phyloP scores from a whole-genome alignment of 805 yeast species.

The Ogataea parapolymorpha region DNA sequence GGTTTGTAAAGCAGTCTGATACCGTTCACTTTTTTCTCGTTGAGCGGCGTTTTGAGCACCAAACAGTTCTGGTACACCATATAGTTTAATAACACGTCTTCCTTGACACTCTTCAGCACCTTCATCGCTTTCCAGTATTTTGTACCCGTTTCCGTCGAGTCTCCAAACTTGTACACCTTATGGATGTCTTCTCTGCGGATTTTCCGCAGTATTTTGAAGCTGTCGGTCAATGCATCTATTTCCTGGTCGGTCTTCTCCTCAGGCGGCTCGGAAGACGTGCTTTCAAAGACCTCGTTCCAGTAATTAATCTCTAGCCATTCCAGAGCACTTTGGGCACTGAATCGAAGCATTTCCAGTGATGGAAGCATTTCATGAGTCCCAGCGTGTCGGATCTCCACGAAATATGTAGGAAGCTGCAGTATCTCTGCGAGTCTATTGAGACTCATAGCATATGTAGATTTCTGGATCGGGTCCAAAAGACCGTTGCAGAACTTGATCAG shows the following conservation, averaged over 20 bases:
- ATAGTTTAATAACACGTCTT: slow-evolving; percentile 23
- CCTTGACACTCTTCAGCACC: slow-evolving; percentile 15
- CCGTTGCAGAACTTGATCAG: slow-evolving; percentile 89
- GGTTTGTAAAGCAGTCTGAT: slow-evolving; percentile 32
- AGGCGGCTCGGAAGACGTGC: slow-evolving; percentile 19
- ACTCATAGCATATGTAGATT: slow-evolving; percentile 73
- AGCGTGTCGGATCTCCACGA: slow-evolving; percentile 86
- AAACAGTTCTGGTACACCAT: slow-evolving; percentile 34
- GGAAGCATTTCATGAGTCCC: slow-evolving; percentile 91
- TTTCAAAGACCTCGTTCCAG: slow-evolving; percentile 51
- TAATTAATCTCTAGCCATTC: slow-evolving; percentile 71
- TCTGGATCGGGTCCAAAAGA: slow-evolving; percentile 80
- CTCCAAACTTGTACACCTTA: slow-evolving; percentile 40
- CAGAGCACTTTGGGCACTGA: slow-evolving; percentile 58
- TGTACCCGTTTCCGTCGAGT: slow-evolving; percentile 39
- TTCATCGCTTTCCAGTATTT: slow-evolving; percentile 42
- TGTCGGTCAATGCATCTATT: slow-evolving; percentile 27
- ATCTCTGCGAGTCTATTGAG: slow-evolving; percentile 68
- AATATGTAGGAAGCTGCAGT: slow-evolving; percentile 67
- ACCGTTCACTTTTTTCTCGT: slow-evolving; percentile 28
- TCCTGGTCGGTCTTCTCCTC: slow-evolving; percentile 18
- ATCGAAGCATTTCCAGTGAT: slow-evolving; percentile 60
- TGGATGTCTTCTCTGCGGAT: slow-evolving; percentile 45
- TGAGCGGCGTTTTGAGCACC: slow-evolving; percentile 23
- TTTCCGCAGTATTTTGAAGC: slow-evolving; percentile 47